Percentiles rank a stretch among this genome's conserved stretches.
phyloP scores from a whole-genome alignment of 495 filamentous ascomycete genomes.

The Neurospora sp. region DNA sequence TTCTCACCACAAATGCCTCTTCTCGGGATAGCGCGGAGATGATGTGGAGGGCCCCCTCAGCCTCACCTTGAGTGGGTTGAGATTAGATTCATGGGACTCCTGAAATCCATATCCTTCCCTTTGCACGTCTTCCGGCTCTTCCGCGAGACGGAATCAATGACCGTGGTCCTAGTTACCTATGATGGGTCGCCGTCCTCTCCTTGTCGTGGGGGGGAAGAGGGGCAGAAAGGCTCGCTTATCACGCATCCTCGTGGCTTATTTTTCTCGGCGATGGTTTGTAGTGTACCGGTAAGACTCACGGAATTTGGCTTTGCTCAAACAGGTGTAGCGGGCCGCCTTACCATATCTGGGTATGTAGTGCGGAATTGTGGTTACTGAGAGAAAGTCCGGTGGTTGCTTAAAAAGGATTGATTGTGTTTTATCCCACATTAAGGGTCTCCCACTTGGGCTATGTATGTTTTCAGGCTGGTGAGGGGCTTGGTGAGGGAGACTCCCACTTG shows the following conservation, averaged over 20 bases:
- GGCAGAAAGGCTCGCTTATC: background rate
- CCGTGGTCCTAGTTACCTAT: background rate
- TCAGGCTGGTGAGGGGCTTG: background rate
- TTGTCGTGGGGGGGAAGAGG: background rate
- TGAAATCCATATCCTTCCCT: background rate
- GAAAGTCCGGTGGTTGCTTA: background rate
- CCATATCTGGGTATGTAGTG: background rate
- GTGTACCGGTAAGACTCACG: background rate
- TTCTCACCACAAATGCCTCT: background rate
- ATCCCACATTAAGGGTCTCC: background rate
- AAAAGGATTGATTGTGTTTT: background rate
- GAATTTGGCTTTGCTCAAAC: background rate
- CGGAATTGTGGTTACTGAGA: background rate
- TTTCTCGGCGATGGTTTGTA: background rate
- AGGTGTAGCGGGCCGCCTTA: background rate
- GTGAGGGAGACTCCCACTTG: background rate
- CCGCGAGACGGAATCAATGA: background rate
- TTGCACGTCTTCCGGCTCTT: background rate
- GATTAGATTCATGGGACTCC: background rate
- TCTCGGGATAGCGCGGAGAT: background rate
- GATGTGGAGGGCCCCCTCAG: background rate
- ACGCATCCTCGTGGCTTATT: background rate
- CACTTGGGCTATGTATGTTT: background rate
- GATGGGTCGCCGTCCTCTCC: background rate
- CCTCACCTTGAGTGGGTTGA: background rate